These are phyloP conservation scores for Trichophyton mentagrophytes DNA, from an alignment of 2,329 filamentous ascomycete species.

Conservation along the genomic window DNA sequence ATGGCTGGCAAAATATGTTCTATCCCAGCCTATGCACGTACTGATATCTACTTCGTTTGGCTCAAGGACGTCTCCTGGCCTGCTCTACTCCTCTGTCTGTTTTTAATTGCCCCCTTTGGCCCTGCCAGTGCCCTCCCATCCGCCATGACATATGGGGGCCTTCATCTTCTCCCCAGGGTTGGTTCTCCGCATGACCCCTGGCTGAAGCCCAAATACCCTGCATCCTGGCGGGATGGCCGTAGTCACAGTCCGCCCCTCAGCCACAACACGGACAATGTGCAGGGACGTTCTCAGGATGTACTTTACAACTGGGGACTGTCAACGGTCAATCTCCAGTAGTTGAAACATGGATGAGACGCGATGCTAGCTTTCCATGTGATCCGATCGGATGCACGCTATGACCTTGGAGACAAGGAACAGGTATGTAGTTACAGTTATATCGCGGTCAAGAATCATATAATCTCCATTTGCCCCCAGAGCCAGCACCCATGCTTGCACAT, in stretches of 20 bases:
- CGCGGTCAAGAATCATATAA: too few species aligned
- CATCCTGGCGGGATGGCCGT: neutral
- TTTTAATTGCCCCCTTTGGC: neutral
- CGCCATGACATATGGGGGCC: neutral
- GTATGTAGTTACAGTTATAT: neutral
- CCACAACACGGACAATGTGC: neutral
- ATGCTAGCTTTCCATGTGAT: constrained; percentile 1
- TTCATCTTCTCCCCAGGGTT: neutral
- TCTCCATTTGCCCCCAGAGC: neutral
- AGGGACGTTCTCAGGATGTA: neutral
- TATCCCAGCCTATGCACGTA: neutral
- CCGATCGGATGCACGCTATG: constrained; percentile 3
- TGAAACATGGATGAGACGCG: neutral
- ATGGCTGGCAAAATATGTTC: neutral
- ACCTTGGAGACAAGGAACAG: neutral
- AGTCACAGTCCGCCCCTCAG: neutral
- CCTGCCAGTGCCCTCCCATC: neutral
- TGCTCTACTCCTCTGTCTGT: neutral
- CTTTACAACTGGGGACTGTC: neutral
- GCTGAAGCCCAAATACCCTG: neutral
- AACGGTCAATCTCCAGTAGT: constrained; percentile 1
- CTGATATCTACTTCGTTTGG: neutral
- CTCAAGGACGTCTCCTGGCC: neutral
- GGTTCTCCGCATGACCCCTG: neutral
- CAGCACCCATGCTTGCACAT: neutral